Conservation (phyloP, 2,329 filamentous ascomycete species). For the Phialophora expanda region DNA sequence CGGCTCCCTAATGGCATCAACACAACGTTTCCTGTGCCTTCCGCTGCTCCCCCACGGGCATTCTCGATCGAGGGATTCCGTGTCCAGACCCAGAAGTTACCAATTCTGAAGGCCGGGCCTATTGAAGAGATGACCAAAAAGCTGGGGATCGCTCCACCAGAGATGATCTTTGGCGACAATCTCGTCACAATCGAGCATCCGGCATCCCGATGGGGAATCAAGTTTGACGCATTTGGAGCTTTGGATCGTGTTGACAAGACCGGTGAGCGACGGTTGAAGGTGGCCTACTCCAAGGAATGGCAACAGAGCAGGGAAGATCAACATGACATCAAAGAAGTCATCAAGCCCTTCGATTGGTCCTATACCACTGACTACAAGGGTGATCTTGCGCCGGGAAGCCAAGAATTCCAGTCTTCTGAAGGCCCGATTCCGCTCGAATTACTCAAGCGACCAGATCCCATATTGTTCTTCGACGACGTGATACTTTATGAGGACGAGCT, state of each 20-base stretch:
- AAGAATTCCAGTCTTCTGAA: constrained; percentile 50
- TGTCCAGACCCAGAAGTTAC: constrained; percentile 84
- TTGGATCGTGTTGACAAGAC: constrained; percentile 94
- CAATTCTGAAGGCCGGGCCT: constrained; percentile 88
- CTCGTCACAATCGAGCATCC: constrained; percentile 74
- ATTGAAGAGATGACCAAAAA: constrained; percentile 83
- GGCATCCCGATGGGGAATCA: constrained; percentile 75
- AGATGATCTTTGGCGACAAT: constrained; percentile 99
- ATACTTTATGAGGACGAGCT: constrained; percentile 97
- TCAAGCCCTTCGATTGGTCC: constrained; percentile 98
- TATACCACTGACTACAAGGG: constrained; percentile 90
- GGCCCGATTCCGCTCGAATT: constrained; percentile 81
- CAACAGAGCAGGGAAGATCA: constrained; percentile 74
- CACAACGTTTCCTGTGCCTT: constrained; percentile 59
- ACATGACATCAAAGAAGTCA: constrained; percentile 86
- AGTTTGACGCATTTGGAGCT: constrained; percentile 85
- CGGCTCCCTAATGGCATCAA: constrained; percentile 42
- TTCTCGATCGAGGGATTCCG: constrained; percentile 71
- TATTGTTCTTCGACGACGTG: constrained; percentile 95
- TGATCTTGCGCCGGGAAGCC: constrained; percentile 55
- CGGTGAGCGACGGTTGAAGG: constrained; percentile 85
- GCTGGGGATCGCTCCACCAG: constrained; percentile 85
- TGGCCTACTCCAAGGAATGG: constrained; percentile 92
- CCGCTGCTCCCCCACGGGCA: constrained; percentile 56
- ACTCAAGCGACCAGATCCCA: constrained; percentile 86